Base-by-base conservation (phyloP, 2,329 filamentous ascomycete genomes). In the Fusarium falciforme region DNA sequence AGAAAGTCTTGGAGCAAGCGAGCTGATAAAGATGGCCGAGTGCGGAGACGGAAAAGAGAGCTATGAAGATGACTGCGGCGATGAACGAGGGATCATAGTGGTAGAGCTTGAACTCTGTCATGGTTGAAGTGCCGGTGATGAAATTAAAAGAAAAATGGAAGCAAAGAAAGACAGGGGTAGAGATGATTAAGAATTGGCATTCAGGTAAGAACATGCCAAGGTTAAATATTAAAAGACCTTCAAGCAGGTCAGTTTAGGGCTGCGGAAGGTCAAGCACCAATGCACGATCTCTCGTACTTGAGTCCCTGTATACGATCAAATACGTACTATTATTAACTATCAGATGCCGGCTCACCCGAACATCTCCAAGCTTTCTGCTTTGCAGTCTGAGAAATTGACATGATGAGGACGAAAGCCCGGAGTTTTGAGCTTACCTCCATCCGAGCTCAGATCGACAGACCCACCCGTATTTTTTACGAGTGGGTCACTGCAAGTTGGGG, bases 71-170 rank as follows among this genome's bases (percentile, higher is more conserved):
- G 3, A 83, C 79, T 8, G 86, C 85, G 2, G 83, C 82, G 1
- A 80, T 79, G 11, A 83, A 74, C 1, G 83, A 85, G 0, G 86
- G 87, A 33, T 85, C 76, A 74, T 88, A 88, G 59, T 85, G 84
- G 76, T 88, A 89, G 31, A 79, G 63, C 25, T 74, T 11, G n/a
- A 35, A 17, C 38, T 58, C 67, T 36, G 55, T 54, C 71, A 73
- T 74, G 52, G n/a, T n/a, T n/a, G n/a, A n/a, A n/a, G n/a, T n/a
- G n/a, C n/a, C n/a, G n/a, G n/a, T n/a, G n/a, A n/a, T n/a, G n/a
- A n/a, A n/a, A n/a, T n/a, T n/a, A n/a, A n/a, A 33, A 14, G 31
- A 33, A 35, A 12, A 11, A 33, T 20, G 14, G 29, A 6, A 36
- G 20, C 10, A 12, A 36, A 35, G n/a, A 25, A 22, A 16, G 4